Evolutionary conservation across 2,329 filamentous ascomycete species (phyloP).

Genomic region (Gaeumannomyces sp.): DNA sequence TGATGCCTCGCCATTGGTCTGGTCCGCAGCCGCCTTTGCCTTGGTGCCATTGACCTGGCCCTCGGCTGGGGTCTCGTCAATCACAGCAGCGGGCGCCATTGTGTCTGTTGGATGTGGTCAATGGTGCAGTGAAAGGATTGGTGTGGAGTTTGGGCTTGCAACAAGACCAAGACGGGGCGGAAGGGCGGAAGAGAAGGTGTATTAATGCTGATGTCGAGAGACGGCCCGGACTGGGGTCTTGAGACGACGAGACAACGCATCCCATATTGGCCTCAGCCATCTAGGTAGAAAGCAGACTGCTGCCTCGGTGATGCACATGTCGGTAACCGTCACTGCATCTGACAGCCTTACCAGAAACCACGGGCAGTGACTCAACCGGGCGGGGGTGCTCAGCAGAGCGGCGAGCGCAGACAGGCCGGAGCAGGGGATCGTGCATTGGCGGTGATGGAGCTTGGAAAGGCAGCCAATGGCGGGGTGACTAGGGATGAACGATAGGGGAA

Average conservation of each 20-base stretch:
- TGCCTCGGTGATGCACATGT: neutral
- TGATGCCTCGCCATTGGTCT: neutral
- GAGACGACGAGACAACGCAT: neutral
- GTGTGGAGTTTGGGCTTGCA: neutral
- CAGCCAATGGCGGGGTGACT: neutral
- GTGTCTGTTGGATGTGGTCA: neutral
- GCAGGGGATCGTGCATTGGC: neutral
- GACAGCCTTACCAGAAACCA: neutral
- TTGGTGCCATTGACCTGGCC: constrained; percentile 1
- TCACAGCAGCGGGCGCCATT: neutral
- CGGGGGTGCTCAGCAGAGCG: too few species aligned
- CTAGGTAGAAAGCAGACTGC: neutral
- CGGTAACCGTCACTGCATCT: neutral
- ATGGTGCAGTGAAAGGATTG: neutral
- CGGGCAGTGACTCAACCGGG: neutral
- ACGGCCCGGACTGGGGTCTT: too few species aligned
- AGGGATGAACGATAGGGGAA: too few species aligned
- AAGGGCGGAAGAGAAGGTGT: neutral
- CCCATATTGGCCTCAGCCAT: too few species aligned
- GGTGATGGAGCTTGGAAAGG: neutral
- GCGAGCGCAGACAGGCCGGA: neutral
- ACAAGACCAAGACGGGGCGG: neutral
- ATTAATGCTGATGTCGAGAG: neutral
- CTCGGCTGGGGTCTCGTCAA: neutral
- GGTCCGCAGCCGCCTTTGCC: neutral